Base-by-base conservation (phyloP, 805 yeast genomes). In the Blastobotrys mokoenaii region DNA sequence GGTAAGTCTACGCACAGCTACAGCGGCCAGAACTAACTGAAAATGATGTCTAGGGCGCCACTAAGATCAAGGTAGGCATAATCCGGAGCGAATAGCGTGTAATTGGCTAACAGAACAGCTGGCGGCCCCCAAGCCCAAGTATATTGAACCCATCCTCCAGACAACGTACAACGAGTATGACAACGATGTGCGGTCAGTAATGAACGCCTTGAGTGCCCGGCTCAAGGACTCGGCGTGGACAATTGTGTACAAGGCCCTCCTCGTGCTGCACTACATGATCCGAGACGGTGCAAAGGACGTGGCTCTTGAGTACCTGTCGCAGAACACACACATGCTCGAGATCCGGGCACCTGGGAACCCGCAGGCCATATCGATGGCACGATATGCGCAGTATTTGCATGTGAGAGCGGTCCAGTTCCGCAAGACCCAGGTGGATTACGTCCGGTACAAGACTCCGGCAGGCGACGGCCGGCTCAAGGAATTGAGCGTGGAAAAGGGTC, bases 121-220 rank as follows among this genome's bases (percentile, higher is more conserved):
- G 67, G 97, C 97, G 9, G 96, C 97, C n/a, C 98, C 98, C 5
- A 93, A 93, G 66, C 83, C 94, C 33, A 93, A 93, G 63, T 93
- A 93, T 61, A 79, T 93, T 44, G 97, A 90, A 67, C 97, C 97
- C 1, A 86, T 93, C 43, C 71, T 93, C 29, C 73, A 79, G 71
- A 72, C 83, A 25, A 82, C 88, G 1, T 72, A 74, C 41, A 70
- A 71, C 42, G 74, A 74, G 29, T 72, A 68, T 48, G 73, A 80
- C 50, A 79, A 74, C 15, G 75, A 84, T 52, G 80, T 90, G 56
- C 70, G 70, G 47, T 76, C 80, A 16, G 81, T 89, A 32, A 79
- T 89, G 79, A 69, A 72, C 41, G 71, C 84, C 1, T 66, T 90
- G 45, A 71, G 71, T 29, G 57, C 61, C 14, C 69, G 96, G 43